A percentile compares a stretch with the other conserved stretches of the same genome.
Evolutionary conservation across 768 basidiomycete species (phyloP).

Genomic region (Naganishia kalamii): DNA sequence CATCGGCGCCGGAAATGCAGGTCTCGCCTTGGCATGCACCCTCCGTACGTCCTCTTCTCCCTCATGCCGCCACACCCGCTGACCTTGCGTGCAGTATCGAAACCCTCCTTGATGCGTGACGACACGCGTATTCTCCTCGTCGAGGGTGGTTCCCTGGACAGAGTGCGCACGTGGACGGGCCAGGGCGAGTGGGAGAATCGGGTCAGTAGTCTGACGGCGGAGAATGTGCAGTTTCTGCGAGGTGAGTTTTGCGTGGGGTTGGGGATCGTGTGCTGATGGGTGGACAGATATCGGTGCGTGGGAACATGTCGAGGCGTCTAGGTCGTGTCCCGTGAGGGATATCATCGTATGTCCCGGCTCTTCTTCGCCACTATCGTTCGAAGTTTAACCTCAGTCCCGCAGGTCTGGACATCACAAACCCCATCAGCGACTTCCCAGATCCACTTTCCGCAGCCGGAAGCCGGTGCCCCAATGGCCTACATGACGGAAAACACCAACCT

Average conservation of each 20-base stretch:
- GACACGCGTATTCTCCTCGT: constrained; percentile 64
- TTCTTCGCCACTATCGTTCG: neutral
- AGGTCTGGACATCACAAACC: constrained; percentile 63
- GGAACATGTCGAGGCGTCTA: constrained; percentile 61
- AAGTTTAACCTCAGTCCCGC: constrained; percentile 34
- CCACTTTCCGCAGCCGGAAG: constrained; percentile 41
- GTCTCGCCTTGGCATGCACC: constrained; percentile 79
- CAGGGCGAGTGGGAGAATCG: constrained; percentile 45
- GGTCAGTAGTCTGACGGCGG: constrained; percentile 46
- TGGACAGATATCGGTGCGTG: constrained; percentile 72
- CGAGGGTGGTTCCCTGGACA: constrained; percentile 71
- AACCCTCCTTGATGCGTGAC: constrained; percentile 38
- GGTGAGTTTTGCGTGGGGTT: constrained; percentile 30
- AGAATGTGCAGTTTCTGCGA: constrained; percentile 44
- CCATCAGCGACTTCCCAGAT: constrained; percentile 34
- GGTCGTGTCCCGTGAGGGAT: constrained; percentile 69
- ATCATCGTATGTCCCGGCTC: constrained; percentile 62
- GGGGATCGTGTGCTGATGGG: constrained; percentile 20
- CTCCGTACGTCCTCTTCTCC: constrained; percentile 56
- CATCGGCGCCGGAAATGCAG: constrained; percentile 88
- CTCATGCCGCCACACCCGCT: neutral
- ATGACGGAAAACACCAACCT: constrained; percentile 90
- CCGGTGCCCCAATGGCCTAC: constrained; percentile 59
- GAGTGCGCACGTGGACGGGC: constrained; percentile 61
- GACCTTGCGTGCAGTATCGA: constrained; percentile 52